These are phyloP conservation scores for Flaveria sonorensis DNA, from an alignment of 129 eudicot species.

Conservation along the genomic window DNA sequence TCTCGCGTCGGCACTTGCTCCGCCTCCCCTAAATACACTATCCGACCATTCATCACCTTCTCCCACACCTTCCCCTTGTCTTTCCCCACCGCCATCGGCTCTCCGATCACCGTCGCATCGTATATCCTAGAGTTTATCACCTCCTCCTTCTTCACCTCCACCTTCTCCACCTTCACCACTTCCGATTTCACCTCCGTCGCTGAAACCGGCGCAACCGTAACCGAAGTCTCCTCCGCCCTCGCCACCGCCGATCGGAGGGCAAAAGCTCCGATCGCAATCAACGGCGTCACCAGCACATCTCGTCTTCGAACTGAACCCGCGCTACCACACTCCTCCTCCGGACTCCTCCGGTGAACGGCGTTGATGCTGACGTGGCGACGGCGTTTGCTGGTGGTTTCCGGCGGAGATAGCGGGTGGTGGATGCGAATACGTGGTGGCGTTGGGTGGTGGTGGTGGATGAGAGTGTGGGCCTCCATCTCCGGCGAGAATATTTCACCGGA, in stretches of 20 bases:
- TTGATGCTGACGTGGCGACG: slow-evolving; percentile 41
- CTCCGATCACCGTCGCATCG: slow-evolving; percentile 93
- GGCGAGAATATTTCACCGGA: slow-evolving; percentile 3
- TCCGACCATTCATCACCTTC: slow-evolving; percentile 86
- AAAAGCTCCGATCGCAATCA: slow-evolving; percentile 68
- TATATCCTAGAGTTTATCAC: slow-evolving; percentile 83
- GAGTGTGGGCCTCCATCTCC: slow-evolving; percentile 53
- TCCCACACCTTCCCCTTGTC: slow-evolving; percentile 90
- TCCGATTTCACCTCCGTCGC: slow-evolving; percentile 29
- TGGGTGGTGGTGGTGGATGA: slow-evolving; percentile 37
- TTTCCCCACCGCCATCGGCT: slow-evolving; percentile 97
- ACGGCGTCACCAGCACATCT: slow-evolving; percentile 57
- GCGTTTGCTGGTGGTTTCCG: slow-evolving; percentile 33
- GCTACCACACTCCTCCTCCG: slow-evolving; percentile 26
- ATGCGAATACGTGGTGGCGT: slow-evolving; percentile 14
- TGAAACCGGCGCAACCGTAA: slow-evolving; percentile 22
- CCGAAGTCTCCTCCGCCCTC: slow-evolving; percentile 66
- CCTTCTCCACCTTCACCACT: slow-evolving; percentile 28
- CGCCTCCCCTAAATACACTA: slow-evolving; percentile 95
- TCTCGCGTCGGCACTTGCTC: slow-evolving; percentile 89
- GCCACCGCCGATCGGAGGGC: slow-evolving; percentile 71
- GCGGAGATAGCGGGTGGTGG: slow-evolving; percentile 33
- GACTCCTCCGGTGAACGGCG: slow-evolving; percentile 31
- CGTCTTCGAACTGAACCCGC: slow-evolving; percentile 47
- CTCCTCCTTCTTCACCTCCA: slow-evolving; percentile 61